These are phyloP conservation scores for Neurospora tetrasperma DNA, from an alignment of 495 filamentous ascomycete genomes.

Conservation along the genomic window DNA sequence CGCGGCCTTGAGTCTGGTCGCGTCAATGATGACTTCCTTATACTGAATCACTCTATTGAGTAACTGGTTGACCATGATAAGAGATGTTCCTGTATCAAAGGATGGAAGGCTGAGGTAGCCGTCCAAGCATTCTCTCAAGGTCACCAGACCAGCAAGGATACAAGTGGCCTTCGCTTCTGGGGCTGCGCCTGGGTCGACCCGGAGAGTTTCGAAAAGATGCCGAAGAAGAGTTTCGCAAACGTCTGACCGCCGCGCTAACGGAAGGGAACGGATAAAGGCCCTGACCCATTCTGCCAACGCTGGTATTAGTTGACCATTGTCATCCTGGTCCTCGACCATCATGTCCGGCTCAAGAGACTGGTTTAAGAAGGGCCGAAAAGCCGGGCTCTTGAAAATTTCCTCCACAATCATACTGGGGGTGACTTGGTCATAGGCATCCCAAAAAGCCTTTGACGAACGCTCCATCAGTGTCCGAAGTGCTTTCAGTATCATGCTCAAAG, in stretches of 20 bases:
- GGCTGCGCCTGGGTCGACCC: slow-evolving; percentile 32
- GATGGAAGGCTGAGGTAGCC: slow-evolving; percentile 31
- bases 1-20: slow-evolving; percentile 26
- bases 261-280: slow-evolving; percentile 67
- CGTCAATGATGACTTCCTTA: slow-evolving; percentile 32
- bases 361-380: slow-evolving; percentile 51
- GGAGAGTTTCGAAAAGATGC: slow-evolving; percentile 58
- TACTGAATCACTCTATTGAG: slow-evolving; percentile 40
- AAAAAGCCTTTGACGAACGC: slow-evolving; percentile 68
- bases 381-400: slow-evolving; percentile 61
- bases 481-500: slow-evolving; percentile 52
- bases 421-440: slow-evolving; percentile 73
- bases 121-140: slow-evolving; percentile 34
- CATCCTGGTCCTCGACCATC: slow-evolving; percentile 44
- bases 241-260: slow-evolving; percentile 55
- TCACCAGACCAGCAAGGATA: slow-evolving; percentile 35
- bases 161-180: slow-evolving; percentile 32
- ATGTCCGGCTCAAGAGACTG: slow-evolving; percentile 45
- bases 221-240: slow-evolving; percentile 60
- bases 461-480: slow-evolving; percentile 57
- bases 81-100: slow-evolving; percentile 35
- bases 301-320: slow-evolving; percentile 37
- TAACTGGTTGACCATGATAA: slow-evolving; percentile 42
- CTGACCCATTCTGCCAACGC: slow-evolving; percentile 52
- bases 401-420: slow-evolving; percentile 65